Evolutionary conservation across 768 basidiomycete species (phyloP), one percentile per base, ranked within the genome.

Genomic region (Trametes elegans): DNA sequence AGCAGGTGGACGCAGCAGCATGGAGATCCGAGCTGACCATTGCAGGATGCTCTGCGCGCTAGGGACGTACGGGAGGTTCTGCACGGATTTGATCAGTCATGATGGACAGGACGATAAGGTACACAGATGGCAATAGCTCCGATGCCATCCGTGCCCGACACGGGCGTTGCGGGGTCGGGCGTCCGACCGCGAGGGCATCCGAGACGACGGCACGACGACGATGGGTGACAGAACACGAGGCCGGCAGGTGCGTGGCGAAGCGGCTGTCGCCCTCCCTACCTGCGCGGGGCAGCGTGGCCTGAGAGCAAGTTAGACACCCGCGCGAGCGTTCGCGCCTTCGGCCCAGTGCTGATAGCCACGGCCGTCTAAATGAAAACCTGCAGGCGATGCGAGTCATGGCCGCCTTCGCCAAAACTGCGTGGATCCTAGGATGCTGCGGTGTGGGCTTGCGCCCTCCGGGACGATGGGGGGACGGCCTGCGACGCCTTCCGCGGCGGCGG

Each of bases 351-450:
- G 51, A 39, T 49, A 31, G 21, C 46, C 47, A 43, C 50, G 43
- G 45, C 44, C 44, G 39, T 46, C 28, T 31, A 49, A 53, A 58
- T 58, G 56, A 58, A 58, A 52, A 34, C 57, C 57, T 53, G 57
- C 57, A 58, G 57, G 57, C 31, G 48, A 53, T 49, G 46, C 38
- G 57, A 53, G 51, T 43, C 51, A 46, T 27, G 38, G 38, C 26
- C 28, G 55, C 16, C 32, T 45, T 36, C 32, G 46, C 23, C n/a
- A 58, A 52, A 48, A n/a, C 29, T 38, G 19, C 36, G 35, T 8
- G 32, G 9, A 10, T 34, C 42, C 45, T 13, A 18, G 8, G 16
- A 21, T 21, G 49, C 49, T 7, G 16, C 23, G 36, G 6, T 3
- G 29, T 41, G 23, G 3, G 18, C 13, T n/a, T 7, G 13, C 41